Percentiles rank a stretch among this genome's conserved stretches.
Evolutionary conservation across 2,329 filamentous ascomycete genomes (phyloP).

Genomic region (Fusarium anthophilum): DNA sequence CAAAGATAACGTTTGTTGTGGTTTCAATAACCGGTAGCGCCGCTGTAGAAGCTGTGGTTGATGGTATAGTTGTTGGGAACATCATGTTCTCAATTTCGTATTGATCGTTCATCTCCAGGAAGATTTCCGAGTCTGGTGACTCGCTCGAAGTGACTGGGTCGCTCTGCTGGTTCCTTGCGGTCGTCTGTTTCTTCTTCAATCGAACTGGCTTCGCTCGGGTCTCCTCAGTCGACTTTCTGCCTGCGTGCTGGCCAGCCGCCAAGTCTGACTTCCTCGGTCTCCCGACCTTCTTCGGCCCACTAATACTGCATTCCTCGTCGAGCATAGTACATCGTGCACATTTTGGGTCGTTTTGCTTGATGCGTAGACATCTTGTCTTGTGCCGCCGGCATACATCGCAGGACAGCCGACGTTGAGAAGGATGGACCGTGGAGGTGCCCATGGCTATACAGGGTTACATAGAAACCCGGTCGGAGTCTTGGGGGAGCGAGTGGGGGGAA

Average conservation of each 20-base stretch:
- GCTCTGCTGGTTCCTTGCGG: fast-evolving
- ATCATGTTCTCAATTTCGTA: neutral
- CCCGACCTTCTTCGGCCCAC: neutral
- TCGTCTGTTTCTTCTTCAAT: neutral
- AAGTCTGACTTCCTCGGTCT: neutral
- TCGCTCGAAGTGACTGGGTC: neutral
- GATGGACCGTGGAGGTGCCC: neutral
- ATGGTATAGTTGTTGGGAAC: neutral
- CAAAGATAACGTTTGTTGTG: neutral
- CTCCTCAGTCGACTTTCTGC: neutral
- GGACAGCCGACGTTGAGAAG: neutral
- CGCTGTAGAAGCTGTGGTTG: neutral
- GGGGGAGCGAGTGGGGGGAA: neutral
- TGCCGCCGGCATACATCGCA: neutral
- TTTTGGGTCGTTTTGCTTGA: neutral
- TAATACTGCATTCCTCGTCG: neutral
- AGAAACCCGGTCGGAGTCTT: neutral
- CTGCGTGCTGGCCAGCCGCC: neutral
- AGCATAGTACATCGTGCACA: neutral
- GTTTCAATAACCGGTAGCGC: neutral
- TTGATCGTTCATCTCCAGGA: neutral
- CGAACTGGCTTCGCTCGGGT: neutral
- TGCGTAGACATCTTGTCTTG: neutral
- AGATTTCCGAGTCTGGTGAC: neutral
- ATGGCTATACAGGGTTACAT: neutral